A percentile compares a stretch with the other conserved stretches of the same genome.
These are phyloP conservation scores for Citrus cavaleriei DNA, from an alignment of 345 rosid species.

Conservation along the genomic window DNA sequence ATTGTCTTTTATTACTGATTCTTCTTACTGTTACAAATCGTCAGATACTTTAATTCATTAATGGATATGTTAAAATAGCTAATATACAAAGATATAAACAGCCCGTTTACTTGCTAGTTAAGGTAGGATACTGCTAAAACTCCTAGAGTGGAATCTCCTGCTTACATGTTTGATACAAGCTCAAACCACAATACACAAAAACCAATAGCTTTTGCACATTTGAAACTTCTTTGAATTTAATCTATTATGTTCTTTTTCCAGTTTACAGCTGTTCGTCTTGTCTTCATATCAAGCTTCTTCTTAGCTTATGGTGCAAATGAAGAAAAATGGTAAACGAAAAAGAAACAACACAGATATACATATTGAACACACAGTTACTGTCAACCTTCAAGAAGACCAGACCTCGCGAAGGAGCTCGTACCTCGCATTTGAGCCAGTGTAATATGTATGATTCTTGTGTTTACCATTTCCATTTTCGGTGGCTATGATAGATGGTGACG, in stretches of 20 bases:
- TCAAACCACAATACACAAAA: conserved; percentile 7
- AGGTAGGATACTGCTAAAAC: too few relatives aligned
- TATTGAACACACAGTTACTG: not conserved
- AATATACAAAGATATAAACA: too few relatives aligned
- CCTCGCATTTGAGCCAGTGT: conserved; percentile 43
- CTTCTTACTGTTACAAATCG: too few relatives aligned
- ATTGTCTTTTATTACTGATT: too few relatives aligned
- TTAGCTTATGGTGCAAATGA: too few relatives aligned
- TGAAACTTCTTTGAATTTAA: conserved; percentile 8
- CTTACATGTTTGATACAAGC: not conserved
- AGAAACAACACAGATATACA: not conserved
- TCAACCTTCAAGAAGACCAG: conserved; percentile 48
- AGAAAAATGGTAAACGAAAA: too few relatives aligned
- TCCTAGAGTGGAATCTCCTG: too few relatives aligned
- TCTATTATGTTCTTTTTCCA: not conserved
- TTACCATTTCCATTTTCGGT: conserved; percentile 36
- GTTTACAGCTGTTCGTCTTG: not conserved
- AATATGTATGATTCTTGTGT: conserved; percentile 14
- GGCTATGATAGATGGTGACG: conserved; percentile 25
- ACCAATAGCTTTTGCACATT: not conserved
- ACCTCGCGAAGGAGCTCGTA: conserved; percentile 81
- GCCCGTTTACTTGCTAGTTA: too few relatives aligned
- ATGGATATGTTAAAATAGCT: too few relatives aligned
- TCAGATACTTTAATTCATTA: too few relatives aligned
- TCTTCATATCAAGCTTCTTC: not conserved